phyloP scores from a whole-genome alignment of 345 rosid species.

The Hibiscus tridactylites region DNA sequence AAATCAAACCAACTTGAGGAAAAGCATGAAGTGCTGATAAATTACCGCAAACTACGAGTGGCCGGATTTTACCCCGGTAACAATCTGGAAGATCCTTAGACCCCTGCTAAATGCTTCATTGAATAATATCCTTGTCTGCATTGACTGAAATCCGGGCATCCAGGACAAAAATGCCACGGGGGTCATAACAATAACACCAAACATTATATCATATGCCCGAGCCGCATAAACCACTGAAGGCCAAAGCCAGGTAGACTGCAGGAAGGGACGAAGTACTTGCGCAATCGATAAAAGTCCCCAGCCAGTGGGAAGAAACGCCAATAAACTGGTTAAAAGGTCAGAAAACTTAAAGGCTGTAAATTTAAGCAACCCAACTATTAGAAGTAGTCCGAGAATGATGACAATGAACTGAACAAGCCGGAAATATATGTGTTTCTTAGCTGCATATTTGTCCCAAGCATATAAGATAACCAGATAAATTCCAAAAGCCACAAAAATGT shows the following conservation, averaged over 20 bases:
- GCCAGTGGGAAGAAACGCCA: slow-evolving; percentile 69
- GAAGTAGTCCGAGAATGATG: slow-evolving; percentile 34
- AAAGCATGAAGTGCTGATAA: not conserved
- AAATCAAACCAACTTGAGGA: too few relatives aligned
- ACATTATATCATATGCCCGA: slow-evolving; percentile 52
- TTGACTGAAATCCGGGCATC: slow-evolving; percentile 73
- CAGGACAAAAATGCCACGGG: slow-evolving; percentile 65
- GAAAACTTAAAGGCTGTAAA: slow-evolving; percentile 38
- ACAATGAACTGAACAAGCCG: slow-evolving; percentile 65
- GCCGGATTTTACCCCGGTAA: slow-evolving; percentile 46
- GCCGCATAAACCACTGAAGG: slow-evolving; percentile 44
- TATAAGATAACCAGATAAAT: slow-evolving; percentile 37
- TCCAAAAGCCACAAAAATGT: slow-evolving; percentile 34
- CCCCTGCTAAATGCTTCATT: slow-evolving; percentile 72
- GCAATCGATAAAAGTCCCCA: slow-evolving; percentile 55
- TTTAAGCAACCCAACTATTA: slow-evolving; percentile 41
- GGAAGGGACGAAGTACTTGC: slow-evolving; percentile 44
- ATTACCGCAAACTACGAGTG: not conserved
- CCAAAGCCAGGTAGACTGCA: slow-evolving; percentile 43
- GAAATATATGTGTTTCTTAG: slow-evolving; percentile 55
- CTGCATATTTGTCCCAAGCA: slow-evolving; percentile 49
- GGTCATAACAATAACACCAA: slow-evolving; percentile 55
- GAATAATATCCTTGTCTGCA: slow-evolving; percentile 63
- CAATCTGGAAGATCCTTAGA: slow-evolving; percentile 56
- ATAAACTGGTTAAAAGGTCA: slow-evolving; percentile 54